A percentile compares a stretch with the other conserved stretches of the same genome.
phyloP scores from a whole-genome alignment of 108 stramenopile genomes.

The Cyclotella kingstonii region DNA sequence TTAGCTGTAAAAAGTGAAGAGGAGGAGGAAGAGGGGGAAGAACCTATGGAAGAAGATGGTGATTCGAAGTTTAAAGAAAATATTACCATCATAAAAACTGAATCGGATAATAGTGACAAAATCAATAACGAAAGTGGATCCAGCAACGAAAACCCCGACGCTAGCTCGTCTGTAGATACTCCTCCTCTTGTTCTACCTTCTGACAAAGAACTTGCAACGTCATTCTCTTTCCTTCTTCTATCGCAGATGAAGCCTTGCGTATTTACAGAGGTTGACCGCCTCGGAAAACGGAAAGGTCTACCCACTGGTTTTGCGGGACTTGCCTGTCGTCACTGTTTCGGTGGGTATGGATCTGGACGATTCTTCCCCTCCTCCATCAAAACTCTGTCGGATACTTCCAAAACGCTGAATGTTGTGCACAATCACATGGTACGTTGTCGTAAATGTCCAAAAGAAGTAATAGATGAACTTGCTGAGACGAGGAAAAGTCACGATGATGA shows the following conservation, averaged over 20 bases:
- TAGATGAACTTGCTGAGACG: conserved; percentile 44
- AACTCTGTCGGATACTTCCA: conserved; percentile 77
- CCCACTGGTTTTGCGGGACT: conserved; percentile 78
- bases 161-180: background rate
- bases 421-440: conserved; percentile 84
- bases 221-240: conserved; percentile 68
- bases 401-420: conserved; percentile 74
- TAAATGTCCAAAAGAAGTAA: conserved; percentile 66
- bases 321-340: conserved; percentile 80
- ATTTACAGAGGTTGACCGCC: conserved; percentile 82
- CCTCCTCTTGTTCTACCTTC: conserved; percentile 35
- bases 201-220: conserved; percentile 63
- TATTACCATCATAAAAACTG: no score
- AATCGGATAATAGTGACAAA: conserved; percentile 19
- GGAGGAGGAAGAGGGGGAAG: background rate
- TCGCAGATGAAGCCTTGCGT: conserved; percentile 78
- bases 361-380: conserved; percentile 89
- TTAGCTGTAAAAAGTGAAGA: no score
- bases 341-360: conserved; percentile 77
- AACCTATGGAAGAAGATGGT: background rate
- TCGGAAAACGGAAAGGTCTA: conserved; percentile 79
- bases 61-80: no score
- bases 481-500: conserved; percentile 67
- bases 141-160: background rate
- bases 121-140: background rate